A percentile compares a stretch with the other conserved stretches of the same genome.
phyloP scores from a whole-genome alignment of 345 rosid genomes.

The Mangifera indica region DNA sequence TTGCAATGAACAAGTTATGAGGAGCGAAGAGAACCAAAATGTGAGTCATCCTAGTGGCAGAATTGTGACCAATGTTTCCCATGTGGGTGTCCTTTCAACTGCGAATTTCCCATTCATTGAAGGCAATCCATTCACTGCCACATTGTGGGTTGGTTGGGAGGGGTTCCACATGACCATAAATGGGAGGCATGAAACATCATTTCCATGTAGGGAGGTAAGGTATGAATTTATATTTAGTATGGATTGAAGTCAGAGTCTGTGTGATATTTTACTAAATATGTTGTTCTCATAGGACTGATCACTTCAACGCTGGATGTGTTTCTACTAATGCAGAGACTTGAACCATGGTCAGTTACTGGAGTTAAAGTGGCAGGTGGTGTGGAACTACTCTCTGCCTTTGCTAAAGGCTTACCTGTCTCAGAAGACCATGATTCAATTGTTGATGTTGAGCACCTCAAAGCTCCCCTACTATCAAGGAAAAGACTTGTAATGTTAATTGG shows the following conservation, averaged over 20 bases:
- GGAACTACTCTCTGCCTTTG: slow-evolving; percentile 55
- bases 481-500: slow-evolving; percentile 66
- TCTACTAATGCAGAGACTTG: slow-evolving; percentile 58
- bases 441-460: slow-evolving; percentile 66
- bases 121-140: slow-evolving; percentile 74
- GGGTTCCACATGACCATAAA: slow-evolving; percentile 92
- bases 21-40: slow-evolving; percentile 54
- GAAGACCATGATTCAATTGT: slow-evolving; percentile 56
- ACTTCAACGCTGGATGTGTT: slow-evolving; percentile 8
- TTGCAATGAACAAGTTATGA: slow-evolving; percentile 64
- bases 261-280: neutral
- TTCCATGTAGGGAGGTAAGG: slow-evolving; percentile 74
- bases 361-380: slow-evolving; percentile 65
- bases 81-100: slow-evolving; percentile 39
- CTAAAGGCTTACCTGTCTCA: slow-evolving; percentile 72
- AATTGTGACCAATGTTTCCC: slow-evolving; percentile 36
- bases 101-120: slow-evolving; percentile 70
- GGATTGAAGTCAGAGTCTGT: slow-evolving; percentile 13
- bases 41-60: slow-evolving; percentile 31
- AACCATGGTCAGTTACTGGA: slow-evolving; percentile 69
- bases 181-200: slow-evolving; percentile 85
- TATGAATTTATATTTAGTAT: slow-evolving; percentile 21
- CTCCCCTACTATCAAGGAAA: slow-evolving; percentile 48
- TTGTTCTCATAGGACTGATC: slow-evolving; percentile 11
- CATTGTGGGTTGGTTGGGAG: slow-evolving; percentile 73